A percentile compares a stretch with the other conserved stretches of the same genome.
phyloP scores from a whole-genome alignment of 1,139 yeast species.

The Nakaseomyces glabratus region DNA sequence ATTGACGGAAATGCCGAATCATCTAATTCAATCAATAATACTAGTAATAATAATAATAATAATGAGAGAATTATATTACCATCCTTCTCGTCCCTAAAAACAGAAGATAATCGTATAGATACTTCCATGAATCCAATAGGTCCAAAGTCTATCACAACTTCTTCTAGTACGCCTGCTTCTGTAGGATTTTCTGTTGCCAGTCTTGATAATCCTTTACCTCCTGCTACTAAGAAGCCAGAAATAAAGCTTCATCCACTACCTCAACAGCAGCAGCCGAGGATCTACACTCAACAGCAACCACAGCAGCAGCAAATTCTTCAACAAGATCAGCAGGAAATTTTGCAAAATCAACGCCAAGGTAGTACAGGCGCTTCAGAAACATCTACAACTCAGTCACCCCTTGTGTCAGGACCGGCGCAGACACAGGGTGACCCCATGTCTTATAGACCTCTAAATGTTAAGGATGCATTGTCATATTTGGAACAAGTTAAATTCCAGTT shows the following conservation, averaged over 20 bases:
- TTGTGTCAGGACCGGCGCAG: too few species aligned
- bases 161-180: slow-evolving; percentile 9
- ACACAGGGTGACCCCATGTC: slow-evolving; percentile 13
- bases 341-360: slow-evolving; percentile 12
- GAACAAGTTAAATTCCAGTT: slow-evolving; percentile 95
- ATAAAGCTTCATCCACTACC: slow-evolving; percentile 11
- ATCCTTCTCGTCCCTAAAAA: slow-evolving; percentile 1
- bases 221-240: neutral
- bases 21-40: neutral
- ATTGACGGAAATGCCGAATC: slow-evolving; percentile 5
- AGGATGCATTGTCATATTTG: slow-evolving; percentile 88
- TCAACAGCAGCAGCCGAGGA: slow-evolving; percentile 14
- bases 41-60: neutral
- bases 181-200: slow-evolving; percentile 25
- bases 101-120: slow-evolving; percentile 2
- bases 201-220: slow-evolving; percentile 24
- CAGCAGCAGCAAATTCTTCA: slow-evolving; percentile 16
- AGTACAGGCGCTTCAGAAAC: slow-evolving; percentile 20
- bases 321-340: slow-evolving; percentile 12
- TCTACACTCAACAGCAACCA: slow-evolving; percentile 13
- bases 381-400: slow-evolving; percentile 6
- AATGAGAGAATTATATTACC: neutral
- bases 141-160: too few species aligned
- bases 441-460: slow-evolving; percentile 87
- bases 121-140: slow-evolving; percentile 3